Evolutionary conservation across 139 green algal genomes (phyloP), one percentile per base, ranked within the genome.

Genomic region (Coelastrella sp.): DNA sequence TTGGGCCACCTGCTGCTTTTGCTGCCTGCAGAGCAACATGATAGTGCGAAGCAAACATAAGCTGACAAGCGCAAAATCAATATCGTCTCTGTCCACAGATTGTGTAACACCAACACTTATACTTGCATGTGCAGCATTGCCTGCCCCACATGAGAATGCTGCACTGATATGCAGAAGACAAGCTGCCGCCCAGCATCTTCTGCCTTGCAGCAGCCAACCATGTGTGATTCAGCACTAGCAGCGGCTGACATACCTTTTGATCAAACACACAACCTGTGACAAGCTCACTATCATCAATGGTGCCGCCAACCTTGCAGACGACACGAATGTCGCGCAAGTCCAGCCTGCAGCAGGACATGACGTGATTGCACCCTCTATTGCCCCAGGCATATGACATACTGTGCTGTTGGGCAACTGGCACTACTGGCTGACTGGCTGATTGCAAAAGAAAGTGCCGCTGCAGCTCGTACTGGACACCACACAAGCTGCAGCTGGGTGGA

Each of bases 241-340:
- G n/a, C n/a, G n/a, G n/a, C n/a, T n/a, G n/a, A n/a, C n/a, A 0
- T 60, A 84, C 87, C 90, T 98, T 98, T 69, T 96, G 93, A 87
- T 99, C 95, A 88, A 99, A 98, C 62, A 99, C 96, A 84, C 99
- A 91, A 41, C 98, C 98, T 32, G 98, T 91, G 21, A 99, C 88
- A 89, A 98, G 94, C 89, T 98, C 92, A 34, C 89, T 95, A 90
- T 99, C 97, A 86, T 99, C 98, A 21, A 99, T 92, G 11, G 97
- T 99, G 51, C 96, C 98, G 32, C 98, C 98, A 13, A 95, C 69
- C 91, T 99, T 99, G 88, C 89, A 92, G 4, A 99, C 89, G 59
- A 99, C 90, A 68, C 93, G 94, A 85, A 99, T 97, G 90, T 99
- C 96, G 19, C 91, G 90, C 85, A 99, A 87, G 87, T 99, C 98